Evolutionary conservation across 192 early-diverging fungal species (phyloP).

Genomic region (Glomus cerebriforme): DNA sequence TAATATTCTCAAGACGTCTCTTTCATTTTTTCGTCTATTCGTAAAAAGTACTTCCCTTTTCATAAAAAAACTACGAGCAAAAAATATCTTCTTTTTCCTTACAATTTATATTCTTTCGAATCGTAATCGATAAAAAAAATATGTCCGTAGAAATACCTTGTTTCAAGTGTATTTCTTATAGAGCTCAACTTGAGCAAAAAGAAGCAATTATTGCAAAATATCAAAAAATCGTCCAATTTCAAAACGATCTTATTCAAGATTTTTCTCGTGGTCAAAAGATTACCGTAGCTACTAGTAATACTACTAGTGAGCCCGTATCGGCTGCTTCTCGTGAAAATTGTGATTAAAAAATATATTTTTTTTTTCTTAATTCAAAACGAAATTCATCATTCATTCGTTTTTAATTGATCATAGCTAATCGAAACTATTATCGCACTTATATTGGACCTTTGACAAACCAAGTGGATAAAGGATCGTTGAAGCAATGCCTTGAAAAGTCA

Average conservation of each 20-base stretch:
- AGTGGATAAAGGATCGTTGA: neutral
- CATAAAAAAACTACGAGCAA: neutral
- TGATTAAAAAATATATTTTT: neutral
- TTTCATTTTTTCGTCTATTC: too few species aligned
- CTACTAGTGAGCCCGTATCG: neutral
- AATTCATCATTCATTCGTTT: neutral
- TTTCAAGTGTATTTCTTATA: neutral
- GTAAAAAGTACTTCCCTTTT: neutral
- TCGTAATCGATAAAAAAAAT: neutral
- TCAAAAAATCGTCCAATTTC: neutral
- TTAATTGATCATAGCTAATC: neutral
- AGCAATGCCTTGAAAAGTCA: neutral
- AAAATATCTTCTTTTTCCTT: neutral
- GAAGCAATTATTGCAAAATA: conserved; percentile 10
- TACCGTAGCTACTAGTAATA: neutral
- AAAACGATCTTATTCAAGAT: conserved; percentile 14
- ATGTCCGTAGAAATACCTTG: neutral
- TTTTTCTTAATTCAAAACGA: neutral
- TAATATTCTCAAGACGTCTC: too few species aligned
- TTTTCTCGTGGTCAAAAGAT: neutral
- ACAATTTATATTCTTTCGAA: neutral
- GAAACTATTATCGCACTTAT: conserved; percentile 3
- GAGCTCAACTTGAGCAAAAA: conserved; percentile 1
- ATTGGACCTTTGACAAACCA: neutral
- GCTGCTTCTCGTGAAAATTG: neutral